Conservation (phyloP, 495 filamentous ascomycete genomes). For the Neohortaea acidophila region DNA sequence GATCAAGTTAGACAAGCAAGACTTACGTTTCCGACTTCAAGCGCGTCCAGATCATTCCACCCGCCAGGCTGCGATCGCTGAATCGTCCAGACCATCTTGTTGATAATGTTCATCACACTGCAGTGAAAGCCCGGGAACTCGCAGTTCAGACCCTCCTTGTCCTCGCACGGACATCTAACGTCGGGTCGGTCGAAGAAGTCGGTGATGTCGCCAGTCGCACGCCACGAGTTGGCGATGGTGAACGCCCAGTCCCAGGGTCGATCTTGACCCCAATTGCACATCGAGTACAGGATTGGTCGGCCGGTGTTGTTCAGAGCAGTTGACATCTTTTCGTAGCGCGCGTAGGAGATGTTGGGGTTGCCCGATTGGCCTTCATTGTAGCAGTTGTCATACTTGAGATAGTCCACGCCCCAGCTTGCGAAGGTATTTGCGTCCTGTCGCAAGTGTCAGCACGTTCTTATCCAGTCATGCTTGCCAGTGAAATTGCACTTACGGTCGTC, state of each 20-base stretch:
- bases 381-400: constrained; percentile 50
- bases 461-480: too few relatives aligned
- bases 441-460: too few relatives aligned
- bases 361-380: constrained; percentile 29
- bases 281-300: constrained; percentile 45
- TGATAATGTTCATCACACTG: constrained; percentile 37
- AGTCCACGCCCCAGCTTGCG: constrained; percentile 53
- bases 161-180: constrained; percentile 28
- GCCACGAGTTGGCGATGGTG: constrained; percentile 38
- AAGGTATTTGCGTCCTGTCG: constrained; percentile 44
- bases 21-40: constrained; percentile 47
- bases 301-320: constrained; percentile 41
- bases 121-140: too few relatives aligned
- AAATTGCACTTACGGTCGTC: too few relatives aligned
- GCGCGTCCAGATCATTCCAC: constrained; percentile 50
- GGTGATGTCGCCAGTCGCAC: constrained; percentile 38
- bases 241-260: constrained; percentile 39
- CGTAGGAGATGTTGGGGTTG: constrained; percentile 30
- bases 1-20: too few relatives aligned
- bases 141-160: too few relatives aligned
- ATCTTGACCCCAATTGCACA: constrained; percentile 50
- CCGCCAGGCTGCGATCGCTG: constrained; percentile 39
- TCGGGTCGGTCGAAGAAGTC: constrained; percentile 24
- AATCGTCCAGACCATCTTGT: constrained; percentile 35
- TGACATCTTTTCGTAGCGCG: constrained; percentile 41